Percentiles rank a stretch among this genome's conserved stretches.
Conservation (phyloP, 2,329 filamentous ascomycete species). For the Tolypocladium cylindrosporum region DNA sequence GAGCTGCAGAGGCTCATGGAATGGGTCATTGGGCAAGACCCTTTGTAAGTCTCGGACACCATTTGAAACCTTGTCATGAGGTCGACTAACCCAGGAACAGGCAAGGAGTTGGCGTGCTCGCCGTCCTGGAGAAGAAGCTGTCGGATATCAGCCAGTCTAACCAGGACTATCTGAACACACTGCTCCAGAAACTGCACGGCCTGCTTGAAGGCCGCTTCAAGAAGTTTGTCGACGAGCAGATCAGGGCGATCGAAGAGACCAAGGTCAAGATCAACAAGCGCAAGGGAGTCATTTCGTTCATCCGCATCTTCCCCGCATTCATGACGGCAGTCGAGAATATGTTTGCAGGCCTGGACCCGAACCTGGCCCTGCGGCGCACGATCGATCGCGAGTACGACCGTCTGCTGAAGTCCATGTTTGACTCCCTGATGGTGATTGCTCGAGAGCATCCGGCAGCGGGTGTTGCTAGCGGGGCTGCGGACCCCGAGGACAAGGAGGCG, state of each 20-base stretch:
- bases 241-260: constrained; percentile 91
- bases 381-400: constrained; percentile 82
- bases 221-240: constrained; percentile 89
- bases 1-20: constrained; percentile 74
- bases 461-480: constrained; percentile 32
- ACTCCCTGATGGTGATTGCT: constrained; percentile 91
- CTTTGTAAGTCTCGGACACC: constrained; percentile 52
- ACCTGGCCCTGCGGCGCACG: constrained; percentile 58
- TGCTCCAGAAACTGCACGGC: constrained; percentile 70
- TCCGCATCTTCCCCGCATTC: constrained; percentile 86
- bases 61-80: neutral
- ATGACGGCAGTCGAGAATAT: constrained; percentile 76
- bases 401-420: constrained; percentile 92
- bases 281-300: constrained; percentile 91
- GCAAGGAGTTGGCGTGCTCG: constrained; percentile 83
- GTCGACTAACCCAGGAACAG: constrained; percentile 27
- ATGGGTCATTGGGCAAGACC: constrained; percentile 72
- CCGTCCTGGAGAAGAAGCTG: constrained; percentile 69
- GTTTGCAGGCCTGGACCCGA: constrained; percentile 48
- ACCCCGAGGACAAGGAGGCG: constrained; percentile 85
- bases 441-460: constrained; percentile 50
- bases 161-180: constrained; percentile 78
- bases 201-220: constrained; percentile 67
- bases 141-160: constrained; percentile 77
- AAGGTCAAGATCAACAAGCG: constrained; percentile 99